A percentile compares a stretch with the other conserved stretches of the same genome.
Evolutionary conservation across 192 early-diverging fungal species (phyloP).

Genomic region (Chytriomyces hyalinus): DNA sequence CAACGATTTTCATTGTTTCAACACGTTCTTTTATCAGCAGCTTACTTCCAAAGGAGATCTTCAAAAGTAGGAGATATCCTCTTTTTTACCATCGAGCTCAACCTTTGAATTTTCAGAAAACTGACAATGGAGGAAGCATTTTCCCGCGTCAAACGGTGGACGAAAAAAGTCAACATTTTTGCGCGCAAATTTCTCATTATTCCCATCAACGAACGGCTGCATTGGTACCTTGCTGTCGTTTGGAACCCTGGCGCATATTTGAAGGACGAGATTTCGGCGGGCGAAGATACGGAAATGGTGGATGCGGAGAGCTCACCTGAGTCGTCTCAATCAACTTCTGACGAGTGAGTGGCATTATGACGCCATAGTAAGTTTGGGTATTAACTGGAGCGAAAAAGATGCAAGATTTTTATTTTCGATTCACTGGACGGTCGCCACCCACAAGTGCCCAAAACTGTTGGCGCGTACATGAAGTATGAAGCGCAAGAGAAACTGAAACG

Average conservation of each 20-base stretch:
- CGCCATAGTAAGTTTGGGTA: background rate
- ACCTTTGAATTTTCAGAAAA: constrained; percentile 34
- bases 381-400: constrained; percentile 24
- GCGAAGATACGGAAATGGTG: constrained; percentile 30
- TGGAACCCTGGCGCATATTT: constrained; percentile 68
- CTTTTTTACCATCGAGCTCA: background rate
- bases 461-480: constrained; percentile 46
- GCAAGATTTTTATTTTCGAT: constrained; percentile 68
- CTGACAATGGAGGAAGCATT: constrained; percentile 49
- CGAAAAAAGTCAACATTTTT: constrained; percentile 77
- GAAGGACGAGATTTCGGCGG: background rate
- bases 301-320: background rate
- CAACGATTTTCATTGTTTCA: constrained; percentile 77
- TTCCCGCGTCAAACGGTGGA: constrained; percentile 78
- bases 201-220: constrained; percentile 86
- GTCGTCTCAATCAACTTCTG: background rate
- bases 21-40: constrained; percentile 83
- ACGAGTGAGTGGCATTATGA: background rate
- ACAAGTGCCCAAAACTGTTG: constrained; percentile 43
- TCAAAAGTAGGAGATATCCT: constrained; percentile 14
- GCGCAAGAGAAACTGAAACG: constrained; percentile 54
- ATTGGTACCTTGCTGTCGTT: constrained; percentile 90
- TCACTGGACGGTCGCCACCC: constrained; percentile 61
- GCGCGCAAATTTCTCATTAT: constrained; percentile 77
- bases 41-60: constrained; percentile 53